Evolutionary conservation across 495 filamentous ascomycete genomes (phyloP).

Genomic region (Penicillium lagena): DNA sequence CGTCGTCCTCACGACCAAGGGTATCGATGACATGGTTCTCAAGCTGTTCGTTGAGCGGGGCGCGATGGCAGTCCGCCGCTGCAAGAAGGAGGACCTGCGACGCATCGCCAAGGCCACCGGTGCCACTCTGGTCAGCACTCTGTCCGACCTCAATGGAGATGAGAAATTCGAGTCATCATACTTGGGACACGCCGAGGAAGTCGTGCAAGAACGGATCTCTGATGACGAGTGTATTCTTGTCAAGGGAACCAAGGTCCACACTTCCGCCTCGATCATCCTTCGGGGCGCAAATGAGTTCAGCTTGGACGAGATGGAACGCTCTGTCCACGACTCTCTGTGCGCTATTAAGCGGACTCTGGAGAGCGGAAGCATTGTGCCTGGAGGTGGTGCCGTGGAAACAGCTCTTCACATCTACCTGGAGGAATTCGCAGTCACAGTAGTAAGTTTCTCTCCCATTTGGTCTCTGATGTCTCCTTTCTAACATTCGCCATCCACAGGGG

Average conservation of each 20-base stretch:
- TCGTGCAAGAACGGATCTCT: slow-evolving; percentile 92
- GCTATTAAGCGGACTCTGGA: slow-evolving; percentile 96
- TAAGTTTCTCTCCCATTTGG: slow-evolving; percentile 29
- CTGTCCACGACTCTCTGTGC: slow-evolving; percentile 92
- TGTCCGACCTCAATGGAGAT: slow-evolving; percentile 96
- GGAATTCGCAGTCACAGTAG: slow-evolving; percentile 97
- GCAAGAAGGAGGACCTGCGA: slow-evolving; percentile 97
- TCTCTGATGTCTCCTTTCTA: slow-evolving; percentile 2
- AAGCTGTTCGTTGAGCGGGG: slow-evolving; percentile 94
- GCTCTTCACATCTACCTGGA: slow-evolving; percentile 98
- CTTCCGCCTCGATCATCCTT: slow-evolving; percentile 92
- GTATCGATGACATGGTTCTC: slow-evolving; percentile 91
- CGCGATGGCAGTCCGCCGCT: slow-evolving; percentile 91
- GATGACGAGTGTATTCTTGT: slow-evolving; percentile 98
- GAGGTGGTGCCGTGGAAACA: slow-evolving; percentile 96
- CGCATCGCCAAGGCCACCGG: slow-evolving; percentile 95
- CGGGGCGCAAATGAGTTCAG: slow-evolving; percentile 94
- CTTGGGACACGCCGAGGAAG: slow-evolving; percentile 88
- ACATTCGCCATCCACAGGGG: slow-evolving; percentile 44
- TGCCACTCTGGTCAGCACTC: slow-evolving; percentile 81
- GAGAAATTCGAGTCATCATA: slow-evolving; percentile 90
- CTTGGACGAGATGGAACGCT: slow-evolving; percentile 98
- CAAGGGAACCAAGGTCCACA: slow-evolving; percentile 90
- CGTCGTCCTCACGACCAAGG: slow-evolving; percentile 94
- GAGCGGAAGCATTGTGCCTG: slow-evolving; percentile 93